phyloP scores from a whole-genome alignment of 768 basidiomycete species.

The Rhodosporidiobolus odoratus region DNA sequence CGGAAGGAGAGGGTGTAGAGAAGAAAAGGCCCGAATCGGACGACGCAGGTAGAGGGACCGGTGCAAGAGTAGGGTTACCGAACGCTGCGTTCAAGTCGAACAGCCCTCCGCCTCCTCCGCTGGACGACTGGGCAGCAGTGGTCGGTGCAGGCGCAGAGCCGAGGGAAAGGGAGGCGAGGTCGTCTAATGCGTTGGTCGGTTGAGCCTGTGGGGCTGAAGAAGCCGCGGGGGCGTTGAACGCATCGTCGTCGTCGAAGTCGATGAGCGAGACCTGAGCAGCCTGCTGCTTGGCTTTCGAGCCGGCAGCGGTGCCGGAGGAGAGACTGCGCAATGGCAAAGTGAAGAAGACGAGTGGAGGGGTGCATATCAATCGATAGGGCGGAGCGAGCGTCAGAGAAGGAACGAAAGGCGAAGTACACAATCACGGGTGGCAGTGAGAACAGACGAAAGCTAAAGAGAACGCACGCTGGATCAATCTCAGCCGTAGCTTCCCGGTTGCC shows the following conservation, averaged over 20 bases:
- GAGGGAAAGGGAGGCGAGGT: constrained; percentile 52
- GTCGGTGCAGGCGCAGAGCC: constrained; percentile 8
- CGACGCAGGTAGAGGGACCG: neutral
- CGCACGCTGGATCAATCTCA: constrained; percentile 49
- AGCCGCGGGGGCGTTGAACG: constrained; percentile 14
- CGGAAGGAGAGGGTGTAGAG: neutral
- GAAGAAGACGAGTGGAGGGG: neutral
- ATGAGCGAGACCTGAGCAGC: constrained; percentile 37
- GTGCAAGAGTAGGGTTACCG: constrained; percentile 4
- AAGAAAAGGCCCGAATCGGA: neutral
- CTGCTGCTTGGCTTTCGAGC: constrained; percentile 24
- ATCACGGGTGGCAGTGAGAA: no score
- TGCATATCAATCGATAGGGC: neutral
- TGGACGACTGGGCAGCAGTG: neutral
- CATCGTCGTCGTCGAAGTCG: constrained; percentile 39
- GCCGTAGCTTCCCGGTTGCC: constrained; percentile 66
- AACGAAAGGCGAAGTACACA: neutral
- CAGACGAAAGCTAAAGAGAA: constrained; percentile 1
- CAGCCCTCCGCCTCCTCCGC: constrained; percentile 5
- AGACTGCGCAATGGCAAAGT: neutral
- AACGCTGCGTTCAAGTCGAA: constrained; percentile 36
- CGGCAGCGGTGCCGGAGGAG: constrained; percentile 2
- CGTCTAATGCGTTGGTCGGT: constrained; percentile 48
- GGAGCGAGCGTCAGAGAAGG: neutral
- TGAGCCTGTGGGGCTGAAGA: neutral